These are phyloP conservation scores for Farysia itapuensis DNA, from an alignment of 1,284 basidiomycete genomes.

Conservation along the genomic window DNA sequence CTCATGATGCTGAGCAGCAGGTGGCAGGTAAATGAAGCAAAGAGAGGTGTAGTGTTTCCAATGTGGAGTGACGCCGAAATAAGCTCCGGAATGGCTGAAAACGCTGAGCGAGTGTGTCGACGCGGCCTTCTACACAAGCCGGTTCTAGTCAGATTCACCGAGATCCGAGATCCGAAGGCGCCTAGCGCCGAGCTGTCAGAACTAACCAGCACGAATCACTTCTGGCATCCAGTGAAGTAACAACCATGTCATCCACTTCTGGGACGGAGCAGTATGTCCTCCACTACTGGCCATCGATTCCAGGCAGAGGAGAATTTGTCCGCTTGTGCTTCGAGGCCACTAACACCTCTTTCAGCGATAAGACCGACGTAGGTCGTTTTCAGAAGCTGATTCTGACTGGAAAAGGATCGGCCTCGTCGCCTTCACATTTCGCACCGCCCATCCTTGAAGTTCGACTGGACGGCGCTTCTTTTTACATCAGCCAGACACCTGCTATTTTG, in stretches of 20 bases:
- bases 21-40: no score
- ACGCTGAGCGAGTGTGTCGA: no score
- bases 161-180: no score
- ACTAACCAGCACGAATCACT: no score
- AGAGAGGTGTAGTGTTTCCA: no score
- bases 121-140: no score
- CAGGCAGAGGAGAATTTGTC: conserved; percentile 64
- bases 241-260: neutral
- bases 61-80: no score
- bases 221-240: no score
- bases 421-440: conserved; percentile 56
- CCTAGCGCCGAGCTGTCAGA: no score
- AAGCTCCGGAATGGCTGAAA: no score
- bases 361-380: conserved; percentile 22
- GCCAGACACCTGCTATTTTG: conserved; percentile 63
- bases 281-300: conserved; percentile 59
- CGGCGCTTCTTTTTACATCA: conserved; percentile 33
- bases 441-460: conserved; percentile 39
- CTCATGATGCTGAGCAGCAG: conserved; percentile 19
- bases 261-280: conserved; percentile 20
- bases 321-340: conserved; percentile 64
- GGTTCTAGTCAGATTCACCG: no score
- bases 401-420: neutral
- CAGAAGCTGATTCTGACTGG: conserved; percentile 9
- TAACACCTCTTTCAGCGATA: conserved; percentile 61